Conservation (phyloP, 2,329 filamentous ascomycete genomes). For the Alternaria sp. region DNA sequence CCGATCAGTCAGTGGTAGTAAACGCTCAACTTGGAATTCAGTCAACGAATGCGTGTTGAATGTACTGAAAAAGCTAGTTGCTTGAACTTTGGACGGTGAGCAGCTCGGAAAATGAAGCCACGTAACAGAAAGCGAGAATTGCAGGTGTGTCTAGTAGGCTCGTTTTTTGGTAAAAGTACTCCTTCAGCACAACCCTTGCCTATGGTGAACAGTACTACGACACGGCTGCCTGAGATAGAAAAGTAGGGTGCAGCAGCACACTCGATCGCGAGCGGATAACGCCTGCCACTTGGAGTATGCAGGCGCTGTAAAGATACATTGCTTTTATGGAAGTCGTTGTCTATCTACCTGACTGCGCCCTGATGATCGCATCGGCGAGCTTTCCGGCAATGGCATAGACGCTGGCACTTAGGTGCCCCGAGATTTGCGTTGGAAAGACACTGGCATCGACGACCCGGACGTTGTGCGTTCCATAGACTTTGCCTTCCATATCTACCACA, state of each 20-base stretch:
- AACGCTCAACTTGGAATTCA: background rate
- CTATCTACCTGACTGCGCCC: background rate
- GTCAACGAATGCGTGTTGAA: background rate
- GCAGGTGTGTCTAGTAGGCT: too few species aligned
- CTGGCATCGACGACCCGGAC: conserved; percentile 52
- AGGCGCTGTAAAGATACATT: background rate
- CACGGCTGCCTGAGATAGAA: too few species aligned
- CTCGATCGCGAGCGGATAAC: background rate
- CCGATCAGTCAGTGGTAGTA: background rate
- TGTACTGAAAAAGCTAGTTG: background rate
- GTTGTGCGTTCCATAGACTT: conserved; percentile 46
- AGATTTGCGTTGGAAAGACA: conserved; percentile 45
- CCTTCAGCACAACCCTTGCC: too few species aligned
- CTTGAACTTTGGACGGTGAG: too few species aligned
- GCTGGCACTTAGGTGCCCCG: conserved; percentile 47
- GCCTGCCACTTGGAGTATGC: background rate
- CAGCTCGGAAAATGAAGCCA: too few species aligned
- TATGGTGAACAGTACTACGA: too few species aligned
- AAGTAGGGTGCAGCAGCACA: too few species aligned
- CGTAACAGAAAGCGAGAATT: too few species aligned
- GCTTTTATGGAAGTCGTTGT: background rate
- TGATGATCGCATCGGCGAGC: conserved; percentile 38
- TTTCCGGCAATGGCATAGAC: conserved; percentile 51
- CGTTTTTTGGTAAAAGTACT: too few species aligned
- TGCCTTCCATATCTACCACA: conserved; percentile 44